These are phyloP conservation scores for Corylus heterophylla DNA, from an alignment of 306 rosid species.

Conservation along the genomic window DNA sequence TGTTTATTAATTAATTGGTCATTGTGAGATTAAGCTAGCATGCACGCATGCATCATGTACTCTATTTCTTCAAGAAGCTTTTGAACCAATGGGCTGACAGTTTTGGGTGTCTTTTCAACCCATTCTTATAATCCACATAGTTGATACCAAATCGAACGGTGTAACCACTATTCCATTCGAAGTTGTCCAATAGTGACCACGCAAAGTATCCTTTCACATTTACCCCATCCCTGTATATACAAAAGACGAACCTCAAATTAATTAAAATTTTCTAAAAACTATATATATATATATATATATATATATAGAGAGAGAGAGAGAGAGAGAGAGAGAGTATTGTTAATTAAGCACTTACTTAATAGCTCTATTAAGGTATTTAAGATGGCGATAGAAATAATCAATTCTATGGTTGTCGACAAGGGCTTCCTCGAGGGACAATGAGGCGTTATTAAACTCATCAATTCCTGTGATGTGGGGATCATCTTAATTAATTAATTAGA, in stretches of 20 bases:
- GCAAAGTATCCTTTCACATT: slow-evolving; percentile 69
- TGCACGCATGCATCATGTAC: background rate
- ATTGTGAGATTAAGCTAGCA: too few species aligned
- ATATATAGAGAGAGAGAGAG: background rate
- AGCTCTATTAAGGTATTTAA: slow-evolving; percentile 43
- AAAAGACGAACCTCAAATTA: background rate
- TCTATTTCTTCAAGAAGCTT: slow-evolving; percentile 37
- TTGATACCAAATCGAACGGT: slow-evolving; percentile 58
- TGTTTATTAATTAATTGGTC: too few species aligned
- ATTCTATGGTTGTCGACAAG: slow-evolving; percentile 41
- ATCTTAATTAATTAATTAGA: too few species aligned
- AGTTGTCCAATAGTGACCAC: slow-evolving; percentile 72
- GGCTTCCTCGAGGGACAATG: slow-evolving; percentile 33
- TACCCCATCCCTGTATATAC: slow-evolving; percentile 49
- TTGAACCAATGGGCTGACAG: slow-evolving; percentile 69
- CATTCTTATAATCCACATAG: slow-evolving; percentile 58
- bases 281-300: background rate
- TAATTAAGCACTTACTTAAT: slow-evolving; percentile 42
- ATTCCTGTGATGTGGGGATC: slow-evolving; percentile 34
- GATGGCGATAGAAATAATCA: slow-evolving; percentile 43
- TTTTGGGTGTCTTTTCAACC: slow-evolving; percentile 48
- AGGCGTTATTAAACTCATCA: slow-evolving; percentile 53
- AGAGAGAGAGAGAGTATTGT: background rate
- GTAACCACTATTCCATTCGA: slow-evolving; percentile 61
- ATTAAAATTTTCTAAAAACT: background rate